These are phyloP conservation scores for Ligustrum vulgare DNA, from an alignment of 257 asterid species.

Conservation along the genomic window DNA sequence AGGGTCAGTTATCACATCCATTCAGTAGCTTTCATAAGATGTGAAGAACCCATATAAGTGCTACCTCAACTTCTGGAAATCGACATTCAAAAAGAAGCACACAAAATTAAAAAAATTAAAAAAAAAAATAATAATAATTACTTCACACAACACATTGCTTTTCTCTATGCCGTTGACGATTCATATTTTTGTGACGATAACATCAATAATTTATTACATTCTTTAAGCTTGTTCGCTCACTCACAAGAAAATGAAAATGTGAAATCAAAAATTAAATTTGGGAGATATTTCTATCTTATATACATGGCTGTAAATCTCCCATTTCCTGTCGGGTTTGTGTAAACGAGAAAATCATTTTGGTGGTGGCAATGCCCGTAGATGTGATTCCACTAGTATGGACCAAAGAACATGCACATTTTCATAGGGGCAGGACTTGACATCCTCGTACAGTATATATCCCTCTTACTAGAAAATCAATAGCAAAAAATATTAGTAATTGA, in stretches of 20 bases:
- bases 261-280: slow-evolving; percentile 17
- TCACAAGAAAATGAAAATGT: slow-evolving; percentile 30
- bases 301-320: slow-evolving; percentile 30
- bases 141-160: not conserved
- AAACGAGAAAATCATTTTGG: slow-evolving; percentile 45
- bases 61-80: slow-evolving; percentile 37
- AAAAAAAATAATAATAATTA: too few relatives aligned
- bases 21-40: too few relatives aligned
- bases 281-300: slow-evolving; percentile 37
- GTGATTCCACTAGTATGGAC: slow-evolving; percentile 86
- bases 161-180: not conserved
- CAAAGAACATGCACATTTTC: slow-evolving; percentile 57
- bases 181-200: not conserved
- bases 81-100: slow-evolving; percentile 36
- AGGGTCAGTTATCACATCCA: too few relatives aligned
- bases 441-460: slow-evolving; percentile 55
- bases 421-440: slow-evolving; percentile 54
- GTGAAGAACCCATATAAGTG: not conserved
- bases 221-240: slow-evolving; percentile 34
- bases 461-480: slow-evolving; percentile 30
- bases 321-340: slow-evolving; percentile 19
- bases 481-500: not conserved
- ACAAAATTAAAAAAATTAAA: slow-evolving; percentile 3
- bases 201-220: slow-evolving; percentile 39
- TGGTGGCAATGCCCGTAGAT: slow-evolving; percentile 60